Evolutionary conservation across 192 early-diverging fungal species (phyloP), one percentile per base, ranked within the genome.

Genomic region (Mortierella antarctica): DNA sequence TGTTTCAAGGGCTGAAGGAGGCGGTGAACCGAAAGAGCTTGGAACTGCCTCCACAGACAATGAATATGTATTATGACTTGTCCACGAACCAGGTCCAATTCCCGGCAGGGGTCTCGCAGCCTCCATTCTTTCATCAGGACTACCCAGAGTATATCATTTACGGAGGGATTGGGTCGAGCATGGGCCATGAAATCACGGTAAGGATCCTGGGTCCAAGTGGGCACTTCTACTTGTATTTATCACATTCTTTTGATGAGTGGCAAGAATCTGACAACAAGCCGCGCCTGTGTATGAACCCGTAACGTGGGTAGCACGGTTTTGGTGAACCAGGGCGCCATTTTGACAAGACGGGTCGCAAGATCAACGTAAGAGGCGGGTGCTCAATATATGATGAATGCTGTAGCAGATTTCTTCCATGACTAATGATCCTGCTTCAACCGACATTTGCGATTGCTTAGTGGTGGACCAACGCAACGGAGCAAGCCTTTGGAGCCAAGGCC

Each of bases 181-280:
- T 91, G 59, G 92, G 92, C 0, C 92, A 93, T 72, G 92, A 93
- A 73, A 73, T 92, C 6, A 71, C 73, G 70, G 31, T 31, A 31
- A 31, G 31, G 31, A 31, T 31, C 31, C 31, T 31, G 31, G 31
- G n/a, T n/a, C 31, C 31, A n/a, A n/a, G n/a, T 31, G 31, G 3
- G 31, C 3, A 31, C 31, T 31, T 31, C 1, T 2, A 31, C 31
- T 31, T 31, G 31, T 31, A 3, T 31, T 31, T 31, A 31, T 2
- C 31, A 31, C 31, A 2, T 31, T 31, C 31, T 31, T 31, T 31
- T 3, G 31, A 31, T 31, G 31, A 31, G 31, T 3, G 31, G 31
- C 3, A 31, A 2, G 31, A 1, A 31, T 31, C 31, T 31, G 31
- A 31, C 31, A 31, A 31, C 31, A 31, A 31, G 31, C 31, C 31